These are phyloP conservation scores for Pyronema domesticum DNA, from an alignment of 495 filamentous ascomycete species.

Conservation along the genomic window DNA sequence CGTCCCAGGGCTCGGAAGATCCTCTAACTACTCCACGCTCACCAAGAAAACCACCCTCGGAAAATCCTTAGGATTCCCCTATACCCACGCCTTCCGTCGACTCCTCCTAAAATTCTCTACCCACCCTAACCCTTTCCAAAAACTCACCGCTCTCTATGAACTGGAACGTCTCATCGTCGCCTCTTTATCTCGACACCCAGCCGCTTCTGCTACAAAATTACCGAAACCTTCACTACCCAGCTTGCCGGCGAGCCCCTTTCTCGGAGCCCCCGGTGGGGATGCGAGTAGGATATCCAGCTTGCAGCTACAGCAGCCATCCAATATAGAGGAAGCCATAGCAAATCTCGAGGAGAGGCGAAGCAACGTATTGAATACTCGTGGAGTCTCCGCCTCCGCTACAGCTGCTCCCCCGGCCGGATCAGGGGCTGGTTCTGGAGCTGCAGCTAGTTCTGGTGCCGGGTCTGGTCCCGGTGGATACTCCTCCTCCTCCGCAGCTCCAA, in stretches of 20 bases:
- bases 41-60: conserved; percentile 20
- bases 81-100: conserved; percentile 55
- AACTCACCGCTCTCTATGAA: conserved; percentile 69
- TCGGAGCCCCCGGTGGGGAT: conserved; percentile 19
- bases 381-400: conserved; percentile 11
- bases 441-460: conserved; percentile 8
- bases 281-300: conserved; percentile 19
- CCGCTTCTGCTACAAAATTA: conserved; percentile 10
- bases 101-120: conserved; percentile 75
- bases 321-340: conserved; percentile 46
- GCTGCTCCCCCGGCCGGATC: conserved; percentile 16
- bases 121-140: conserved; percentile 72
- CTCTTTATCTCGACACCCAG: conserved; percentile 39
- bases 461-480: conserved; percentile 27
- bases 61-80: conserved; percentile 40
- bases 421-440: conserved; percentile 4
- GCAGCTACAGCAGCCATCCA: conserved; percentile 26
- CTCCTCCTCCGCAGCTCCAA: conserved; percentile 32
- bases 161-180: conserved; percentile 65
- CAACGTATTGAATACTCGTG: conserved; percentile 25
- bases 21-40: conserved; percentile 12
- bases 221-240: conserved; percentile 12
- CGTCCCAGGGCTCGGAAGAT: conserved; percentile 24
- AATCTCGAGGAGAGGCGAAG: conserved; percentile 52
- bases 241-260: conserved; percentile 21